phyloP scores from a whole-genome alignment of 371 early-diverging fungal genomes.

The Polyrhizophydium stewartii region DNA sequence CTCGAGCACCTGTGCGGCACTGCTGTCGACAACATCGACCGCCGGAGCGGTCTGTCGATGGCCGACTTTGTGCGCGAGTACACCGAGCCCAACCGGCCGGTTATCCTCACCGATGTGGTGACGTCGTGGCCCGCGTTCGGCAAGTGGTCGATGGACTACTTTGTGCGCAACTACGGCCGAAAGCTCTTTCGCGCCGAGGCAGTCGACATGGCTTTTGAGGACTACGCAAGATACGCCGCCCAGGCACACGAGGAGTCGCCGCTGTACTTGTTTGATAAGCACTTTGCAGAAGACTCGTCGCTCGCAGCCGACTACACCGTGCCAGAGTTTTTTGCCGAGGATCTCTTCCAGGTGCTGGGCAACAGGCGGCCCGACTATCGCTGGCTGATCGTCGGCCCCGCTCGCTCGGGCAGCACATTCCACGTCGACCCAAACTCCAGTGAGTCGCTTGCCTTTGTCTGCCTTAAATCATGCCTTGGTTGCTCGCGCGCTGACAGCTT shows the following conservation, averaged over 20 bases:
- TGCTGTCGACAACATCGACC: slow-evolving; percentile 51
- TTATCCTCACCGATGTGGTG: slow-evolving; percentile 57
- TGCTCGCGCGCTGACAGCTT: too few relatives aligned
- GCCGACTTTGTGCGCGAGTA: slow-evolving; percentile 47
- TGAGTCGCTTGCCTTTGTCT: background rate
- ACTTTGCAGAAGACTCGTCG: slow-evolving; percentile 43
- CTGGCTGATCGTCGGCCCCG: slow-evolving; percentile 71
- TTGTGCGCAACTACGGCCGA: slow-evolving; percentile 38
- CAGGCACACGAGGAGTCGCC: slow-evolving; percentile 48
- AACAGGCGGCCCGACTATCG: slow-evolving; percentile 58
- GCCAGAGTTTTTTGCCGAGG: slow-evolving; percentile 57
- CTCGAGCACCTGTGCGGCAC: slow-evolving; percentile 40
- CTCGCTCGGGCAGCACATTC: slow-evolving; percentile 57
- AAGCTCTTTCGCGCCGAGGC: slow-evolving; percentile 57
- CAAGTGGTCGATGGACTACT: slow-evolving; percentile 40
- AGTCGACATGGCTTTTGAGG: slow-evolving; percentile 44
- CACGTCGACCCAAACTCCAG: slow-evolving; percentile 68
- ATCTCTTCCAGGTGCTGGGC: slow-evolving; percentile 55
- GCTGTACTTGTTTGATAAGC: slow-evolving; percentile 66
- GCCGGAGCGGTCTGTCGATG: slow-evolving; percentile 33
- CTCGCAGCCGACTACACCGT: slow-evolving; percentile 51
- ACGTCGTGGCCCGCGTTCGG: slow-evolving; percentile 53
- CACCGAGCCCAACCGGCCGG: slow-evolving; percentile 51
- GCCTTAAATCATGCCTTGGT: background rate
- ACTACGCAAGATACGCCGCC: slow-evolving; percentile 49